Evolutionary conservation across 805 yeast species (phyloP).

Genomic region (Ogataea chonburiensis): DNA sequence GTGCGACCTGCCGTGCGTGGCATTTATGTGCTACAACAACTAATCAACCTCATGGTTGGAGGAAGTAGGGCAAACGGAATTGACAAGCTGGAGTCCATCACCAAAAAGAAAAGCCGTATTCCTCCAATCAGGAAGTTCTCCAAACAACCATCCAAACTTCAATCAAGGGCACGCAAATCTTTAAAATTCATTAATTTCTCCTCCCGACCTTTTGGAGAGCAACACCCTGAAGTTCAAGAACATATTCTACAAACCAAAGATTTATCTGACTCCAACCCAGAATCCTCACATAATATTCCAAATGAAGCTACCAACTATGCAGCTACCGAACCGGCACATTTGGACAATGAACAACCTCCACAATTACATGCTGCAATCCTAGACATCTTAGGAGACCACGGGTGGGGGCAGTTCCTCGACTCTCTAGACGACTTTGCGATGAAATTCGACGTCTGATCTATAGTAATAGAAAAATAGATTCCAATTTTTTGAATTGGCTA

Average conservation of each 20-base stretch:
- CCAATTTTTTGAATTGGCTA: too few species aligned
- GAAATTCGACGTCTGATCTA: constrained; percentile 21
- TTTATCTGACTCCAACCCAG: too few species aligned
- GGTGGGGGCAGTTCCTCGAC: constrained; percentile 32
- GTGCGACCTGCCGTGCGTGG: constrained; percentile 34
- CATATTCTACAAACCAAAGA: too few species aligned
- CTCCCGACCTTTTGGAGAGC: constrained; percentile 5
- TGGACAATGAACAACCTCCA: constrained; percentile 4
- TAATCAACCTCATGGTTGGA: constrained; percentile 22
- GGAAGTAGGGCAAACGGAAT: constrained; percentile 13
- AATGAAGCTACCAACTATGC: too few species aligned
- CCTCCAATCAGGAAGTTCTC: background rate
- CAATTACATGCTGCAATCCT: constrained; percentile 24
- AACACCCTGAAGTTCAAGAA: too few species aligned
- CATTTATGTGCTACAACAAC: constrained; percentile 27
- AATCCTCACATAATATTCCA: too few species aligned
- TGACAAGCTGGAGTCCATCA: constrained; percentile 10
- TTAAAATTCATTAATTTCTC: constrained; percentile 14
- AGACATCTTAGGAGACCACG: constrained; percentile 32
- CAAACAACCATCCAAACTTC: constrained; percentile 1
- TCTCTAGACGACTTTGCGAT: constrained; percentile 29
- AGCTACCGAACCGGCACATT: too few species aligned
- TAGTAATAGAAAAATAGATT: background rate
- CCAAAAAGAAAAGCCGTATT: constrained; percentile 5
- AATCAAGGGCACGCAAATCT: constrained; percentile 2